Conservation (phyloP, 306 rosid species). For the Heteromeles arbutifolia region DNA sequence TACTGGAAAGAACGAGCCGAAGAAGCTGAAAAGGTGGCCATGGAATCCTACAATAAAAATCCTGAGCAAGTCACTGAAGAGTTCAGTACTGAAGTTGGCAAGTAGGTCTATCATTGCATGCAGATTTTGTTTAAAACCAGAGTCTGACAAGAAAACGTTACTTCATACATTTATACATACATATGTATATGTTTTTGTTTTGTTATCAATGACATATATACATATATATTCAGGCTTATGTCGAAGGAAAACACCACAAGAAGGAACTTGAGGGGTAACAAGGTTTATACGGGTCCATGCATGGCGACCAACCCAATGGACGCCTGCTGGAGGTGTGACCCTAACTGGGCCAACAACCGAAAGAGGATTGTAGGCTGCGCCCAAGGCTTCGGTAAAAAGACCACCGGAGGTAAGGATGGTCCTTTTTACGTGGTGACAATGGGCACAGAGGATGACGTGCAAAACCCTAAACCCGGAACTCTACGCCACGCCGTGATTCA, state of each 20-base stretch:
- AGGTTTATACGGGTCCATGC: constrained; percentile 19
- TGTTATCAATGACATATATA: neutral
- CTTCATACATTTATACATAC: neutral
- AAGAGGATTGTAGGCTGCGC: constrained; percentile 49
- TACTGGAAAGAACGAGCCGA: constrained; percentile 51
- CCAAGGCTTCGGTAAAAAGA: constrained; percentile 54
- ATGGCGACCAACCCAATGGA: constrained; percentile 68
- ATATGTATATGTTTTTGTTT: neutral
- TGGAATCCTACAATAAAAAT: constrained; percentile 16
- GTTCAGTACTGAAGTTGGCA: constrained; percentile 23
- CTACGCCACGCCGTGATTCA: constrained; percentile 64
- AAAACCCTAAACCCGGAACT: constrained; percentile 51
- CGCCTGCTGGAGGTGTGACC: constrained; percentile 78
- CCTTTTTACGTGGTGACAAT: constrained; percentile 45
- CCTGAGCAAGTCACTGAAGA: constrained; percentile 39
- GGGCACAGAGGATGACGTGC: constrained; percentile 46
- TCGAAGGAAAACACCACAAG: constrained; percentile 9
- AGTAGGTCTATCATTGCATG: constrained; percentile 25
- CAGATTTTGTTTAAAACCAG: neutral
- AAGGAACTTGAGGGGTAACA: constrained; percentile 26
- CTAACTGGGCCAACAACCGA: constrained; percentile 54
- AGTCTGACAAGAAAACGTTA: neutral
- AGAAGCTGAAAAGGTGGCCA: constrained; percentile 19
- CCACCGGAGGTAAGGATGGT: constrained; percentile 59
- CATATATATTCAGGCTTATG: constrained; percentile 27